phyloP scores from a whole-genome alignment of 164 flowering plant genomes.

The Magnolia officinalis region DNA sequence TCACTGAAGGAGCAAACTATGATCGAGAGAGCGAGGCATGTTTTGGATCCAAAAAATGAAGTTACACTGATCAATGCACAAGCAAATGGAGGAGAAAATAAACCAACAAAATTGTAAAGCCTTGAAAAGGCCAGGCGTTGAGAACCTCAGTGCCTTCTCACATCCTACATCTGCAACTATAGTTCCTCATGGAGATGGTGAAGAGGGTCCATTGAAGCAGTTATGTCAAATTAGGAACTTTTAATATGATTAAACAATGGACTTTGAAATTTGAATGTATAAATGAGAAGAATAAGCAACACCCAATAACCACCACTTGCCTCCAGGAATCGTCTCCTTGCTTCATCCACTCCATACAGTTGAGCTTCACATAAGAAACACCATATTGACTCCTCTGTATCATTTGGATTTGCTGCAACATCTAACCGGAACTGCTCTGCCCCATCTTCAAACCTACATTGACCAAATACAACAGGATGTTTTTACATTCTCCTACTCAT shows the following conservation, averaged over 20 bases:
- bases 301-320: constrained; percentile 29
- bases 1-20: neutral
- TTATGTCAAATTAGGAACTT: neutral
- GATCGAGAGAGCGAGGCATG: neutral
- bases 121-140: neutral
- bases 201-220: neutral
- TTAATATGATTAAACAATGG: too few species aligned
- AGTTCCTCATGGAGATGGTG: neutral
- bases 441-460: constrained; percentile 78
- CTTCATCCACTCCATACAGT: constrained; percentile 73
- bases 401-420: constrained; percentile 94
- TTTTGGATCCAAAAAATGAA: neutral
- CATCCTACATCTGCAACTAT: neutral
- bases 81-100: neutral
- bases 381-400: constrained; percentile 98
- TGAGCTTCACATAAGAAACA: constrained; percentile 95
- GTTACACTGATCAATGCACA: neutral
- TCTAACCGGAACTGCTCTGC: constrained; percentile 93
- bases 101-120: neutral
- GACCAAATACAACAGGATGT: neutral
- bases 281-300: too few species aligned
- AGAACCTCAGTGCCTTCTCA: neutral
- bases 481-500: neutral
- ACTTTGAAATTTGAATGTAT: too few species aligned
- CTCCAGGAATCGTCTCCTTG: constrained; percentile 72